Percentiles rank a stretch among this genome's conserved stretches.
These are phyloP conservation scores for Ascochyta rabiei DNA, from an alignment of 2,329 filamentous ascomycete genomes.

Conservation along the genomic window DNA sequence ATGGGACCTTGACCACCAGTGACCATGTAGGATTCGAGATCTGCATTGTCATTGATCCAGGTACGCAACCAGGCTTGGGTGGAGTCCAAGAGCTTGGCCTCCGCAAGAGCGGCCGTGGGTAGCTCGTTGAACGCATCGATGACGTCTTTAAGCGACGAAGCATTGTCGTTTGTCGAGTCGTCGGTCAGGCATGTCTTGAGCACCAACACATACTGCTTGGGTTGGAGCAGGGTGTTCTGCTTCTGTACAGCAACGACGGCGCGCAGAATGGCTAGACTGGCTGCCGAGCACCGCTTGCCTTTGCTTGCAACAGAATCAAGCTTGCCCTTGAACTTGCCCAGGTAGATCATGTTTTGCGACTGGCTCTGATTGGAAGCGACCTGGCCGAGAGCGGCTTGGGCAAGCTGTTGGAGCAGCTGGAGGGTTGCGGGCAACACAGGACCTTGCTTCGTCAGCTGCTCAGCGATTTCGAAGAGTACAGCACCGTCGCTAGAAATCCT, in stretches of 20 bases:
- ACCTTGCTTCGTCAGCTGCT: constrained; percentile 27
- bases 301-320: constrained; percentile 28
- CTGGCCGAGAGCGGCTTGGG: constrained; percentile 34
- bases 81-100: constrained; percentile 22
- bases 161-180: constrained; percentile 9
- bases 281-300: constrained; percentile 26
- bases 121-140: constrained; percentile 41
- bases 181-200: constrained; percentile 29
- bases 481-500: constrained; percentile 37
- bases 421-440: constrained; percentile 21
- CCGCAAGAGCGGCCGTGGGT: constrained; percentile 22
- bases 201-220: constrained; percentile 31
- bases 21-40: constrained; percentile 27
- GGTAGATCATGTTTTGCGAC: constrained; percentile 39
- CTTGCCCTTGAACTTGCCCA: constrained; percentile 34
- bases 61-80: constrained; percentile 26
- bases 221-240: constrained; percentile 26
- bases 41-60: constrained; percentile 30
- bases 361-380: constrained; percentile 44
- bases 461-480: constrained; percentile 36
- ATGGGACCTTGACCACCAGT: constrained; percentile 11
- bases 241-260: constrained; percentile 34
- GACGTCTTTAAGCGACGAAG: constrained; percentile 20
- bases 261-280: constrained; percentile 34
- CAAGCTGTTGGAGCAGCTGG: constrained; percentile 34